phyloP scores from a whole-genome alignment of 2,329 filamentous ascomycete species.

The Cryphonectria nitschkei region DNA sequence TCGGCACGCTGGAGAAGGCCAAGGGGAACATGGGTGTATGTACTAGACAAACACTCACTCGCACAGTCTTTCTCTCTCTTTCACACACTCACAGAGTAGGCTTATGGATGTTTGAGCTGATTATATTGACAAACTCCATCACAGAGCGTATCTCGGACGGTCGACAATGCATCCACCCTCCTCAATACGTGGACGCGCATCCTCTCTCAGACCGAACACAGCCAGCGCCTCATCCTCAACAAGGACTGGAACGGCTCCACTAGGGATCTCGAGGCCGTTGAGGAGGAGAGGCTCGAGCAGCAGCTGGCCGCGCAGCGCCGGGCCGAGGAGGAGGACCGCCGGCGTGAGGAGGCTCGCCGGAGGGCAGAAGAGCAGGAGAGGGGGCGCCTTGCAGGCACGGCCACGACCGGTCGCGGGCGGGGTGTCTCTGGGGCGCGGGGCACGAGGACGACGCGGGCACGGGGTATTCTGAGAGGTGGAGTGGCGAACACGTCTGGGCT shows the following conservation, averaged over 20 bases:
- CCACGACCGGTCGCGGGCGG: slow-evolving; percentile 23
- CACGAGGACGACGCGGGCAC: slow-evolving; percentile 25
- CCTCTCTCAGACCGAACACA: slow-evolving; percentile 95
- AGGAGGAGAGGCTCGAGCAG: slow-evolving; percentile 74
- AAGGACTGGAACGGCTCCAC: slow-evolving; percentile 87
- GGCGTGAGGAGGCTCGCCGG: slow-evolving; percentile 70
- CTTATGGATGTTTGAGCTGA: not conserved
- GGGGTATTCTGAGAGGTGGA: slow-evolving; percentile 17
- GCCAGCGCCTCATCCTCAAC: slow-evolving; percentile 87
- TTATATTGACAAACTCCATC: slow-evolving; percentile 3
- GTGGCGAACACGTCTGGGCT: slow-evolving; percentile 19
- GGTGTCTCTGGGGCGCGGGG: slow-evolving; percentile 25
- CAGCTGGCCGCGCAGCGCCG: slow-evolving; percentile 79
- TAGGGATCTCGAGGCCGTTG: slow-evolving; percentile 83
- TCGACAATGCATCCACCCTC: slow-evolving; percentile 83
- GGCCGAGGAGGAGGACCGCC: slow-evolving; percentile 76
- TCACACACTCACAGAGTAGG: no score
- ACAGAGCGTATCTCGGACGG: slow-evolving; percentile 76
- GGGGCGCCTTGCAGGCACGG: slow-evolving; percentile 43
- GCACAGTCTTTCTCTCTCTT: no score
- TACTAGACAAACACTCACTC: slow-evolving; percentile 12
- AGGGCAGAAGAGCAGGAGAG: slow-evolving; percentile 65
- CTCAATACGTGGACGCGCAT: slow-evolving; percentile 97
- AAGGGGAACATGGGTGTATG: slow-evolving; percentile 77
- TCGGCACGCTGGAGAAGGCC: slow-evolving; percentile 71